Evolutionary conservation across 2,329 filamentous ascomycete genomes (phyloP).

Genomic region (Rutstroemia sp.): DNA sequence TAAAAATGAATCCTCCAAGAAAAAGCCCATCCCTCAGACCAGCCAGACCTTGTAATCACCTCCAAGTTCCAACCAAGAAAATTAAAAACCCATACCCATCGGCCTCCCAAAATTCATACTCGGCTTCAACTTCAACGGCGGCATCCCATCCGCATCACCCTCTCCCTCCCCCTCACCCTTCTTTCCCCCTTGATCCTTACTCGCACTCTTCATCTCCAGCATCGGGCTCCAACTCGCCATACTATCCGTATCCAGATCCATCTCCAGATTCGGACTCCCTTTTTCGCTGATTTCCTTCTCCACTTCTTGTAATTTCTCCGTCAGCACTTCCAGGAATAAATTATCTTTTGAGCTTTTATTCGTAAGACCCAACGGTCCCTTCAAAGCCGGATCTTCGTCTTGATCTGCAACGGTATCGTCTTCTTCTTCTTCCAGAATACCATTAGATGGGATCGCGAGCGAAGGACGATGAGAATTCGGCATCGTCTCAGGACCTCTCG

Average conservation of each 20-base stretch:
- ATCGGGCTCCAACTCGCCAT: neutral
- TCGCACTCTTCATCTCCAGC: constrained; percentile 3
- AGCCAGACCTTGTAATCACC: neutral
- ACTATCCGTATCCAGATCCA: neutral
- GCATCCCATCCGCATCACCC: constrained; percentile 14
- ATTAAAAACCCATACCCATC: constrained; percentile 17
- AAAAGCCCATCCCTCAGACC: neutral
- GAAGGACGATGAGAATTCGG: neutral
- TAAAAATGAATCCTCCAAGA: neutral
- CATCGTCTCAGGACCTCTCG: constrained; percentile 12
- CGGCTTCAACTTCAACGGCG: constrained; percentile 19
- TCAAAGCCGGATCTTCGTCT: constrained; percentile 20
- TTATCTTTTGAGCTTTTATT: constrained; percentile 17
- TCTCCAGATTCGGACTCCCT: constrained; percentile 2
- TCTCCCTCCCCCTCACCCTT: constrained; percentile 1
- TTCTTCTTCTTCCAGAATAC: constrained; percentile 3
- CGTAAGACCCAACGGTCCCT: constrained; percentile 22
- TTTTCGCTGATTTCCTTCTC: constrained; percentile 11
- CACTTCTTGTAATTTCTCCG: constrained; percentile 21
- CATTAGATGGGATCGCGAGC: neutral
- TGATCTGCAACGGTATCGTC: constrained; percentile 7
- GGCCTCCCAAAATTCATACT: constrained; percentile 24
- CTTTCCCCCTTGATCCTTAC: neutral
- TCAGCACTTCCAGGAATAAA: constrained; percentile 20
- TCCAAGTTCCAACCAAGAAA: neutral